Base-by-base conservation (phyloP, 371 early-diverging fungal species). In the Funneliformis caledonium region DNA sequence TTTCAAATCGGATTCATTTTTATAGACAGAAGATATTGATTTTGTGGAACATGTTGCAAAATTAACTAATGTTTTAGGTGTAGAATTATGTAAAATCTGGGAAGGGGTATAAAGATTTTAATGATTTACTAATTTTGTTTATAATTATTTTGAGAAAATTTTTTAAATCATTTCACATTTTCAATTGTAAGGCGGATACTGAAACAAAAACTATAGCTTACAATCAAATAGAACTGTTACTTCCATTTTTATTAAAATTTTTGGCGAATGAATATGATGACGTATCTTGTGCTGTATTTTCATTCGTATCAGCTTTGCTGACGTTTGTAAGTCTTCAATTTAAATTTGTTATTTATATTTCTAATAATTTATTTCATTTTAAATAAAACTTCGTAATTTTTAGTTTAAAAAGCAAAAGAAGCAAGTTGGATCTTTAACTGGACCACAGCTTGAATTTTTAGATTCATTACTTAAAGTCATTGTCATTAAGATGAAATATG, bases 401-500 rank as follows among this genome's bases (percentile, higher is more conserved):
- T 82, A 90, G 91, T 85, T 89, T 74, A 94, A 94, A 84, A 89
- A 86, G 81, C 88, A 89, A 82, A 67, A 50, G 42, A 93, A 93
- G 83, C 92, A 90, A 80, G 88, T 87, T n/a, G 88, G 87, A 42
- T 87, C 85, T 45, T 87, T 94, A 68, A 87, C 88, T 26, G 87
- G 88, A 56, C 83, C 89, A n/a, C 94, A 95, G 81, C 91, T 89
- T 76, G 91, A 87, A 81, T 91, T 95, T 59, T 80, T 95, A 76
- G 87, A 85, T 5, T 90, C 92, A 37, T 85, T 97, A 31, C 86
- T 98, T 70, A 90, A 90, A 42, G 93, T 91, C 0, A 84, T 96
- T 37, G 90, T 97, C 43, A 83, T 89, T 67, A 97, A 97, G 88
- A 92, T 97, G 91, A 94, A 95, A 87, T 97, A 96, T 81, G 92